These are phyloP conservation scores for Trametes sp. DNA, from an alignment of 1,284 basidiomycete species.

Conservation along the genomic window DNA sequence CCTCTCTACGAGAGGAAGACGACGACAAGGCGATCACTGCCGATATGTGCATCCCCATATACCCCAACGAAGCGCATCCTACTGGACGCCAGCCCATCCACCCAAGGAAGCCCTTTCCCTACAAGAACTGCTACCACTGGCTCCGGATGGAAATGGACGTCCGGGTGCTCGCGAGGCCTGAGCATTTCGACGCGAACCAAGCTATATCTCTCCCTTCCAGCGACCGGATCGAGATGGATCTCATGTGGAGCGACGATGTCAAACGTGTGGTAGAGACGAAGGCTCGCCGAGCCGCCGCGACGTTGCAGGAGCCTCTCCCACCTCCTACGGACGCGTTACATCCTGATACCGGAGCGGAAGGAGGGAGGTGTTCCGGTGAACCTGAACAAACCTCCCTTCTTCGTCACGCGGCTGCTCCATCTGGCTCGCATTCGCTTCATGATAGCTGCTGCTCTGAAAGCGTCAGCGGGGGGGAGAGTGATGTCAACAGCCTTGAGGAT, in stretches of 20 bases:
- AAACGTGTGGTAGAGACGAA: background rate
- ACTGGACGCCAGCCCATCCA: background rate
- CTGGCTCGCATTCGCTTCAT: too few species aligned
- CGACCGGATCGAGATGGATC: background rate
- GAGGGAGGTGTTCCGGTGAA: too few species aligned
- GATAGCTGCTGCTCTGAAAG: background rate
- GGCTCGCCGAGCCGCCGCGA: too few species aligned
- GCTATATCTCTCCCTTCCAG: background rate
- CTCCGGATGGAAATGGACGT: background rate
- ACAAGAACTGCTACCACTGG: constrained; percentile 22
- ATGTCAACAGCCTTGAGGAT: background rate
- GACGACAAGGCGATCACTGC: background rate
- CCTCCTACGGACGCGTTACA: background rate
- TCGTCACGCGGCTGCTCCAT: too few species aligned
- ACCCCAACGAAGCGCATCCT: constrained; percentile 13
- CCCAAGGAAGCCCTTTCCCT: constrained; percentile 6
- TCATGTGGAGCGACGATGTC: background rate
- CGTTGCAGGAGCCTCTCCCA: background rate
- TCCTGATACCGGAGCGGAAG: too few species aligned
- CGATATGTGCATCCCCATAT: constrained; percentile 16
- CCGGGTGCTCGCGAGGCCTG: background rate
- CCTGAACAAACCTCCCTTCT: too few species aligned
- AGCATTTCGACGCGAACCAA: background rate
- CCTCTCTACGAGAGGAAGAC: constrained; percentile 2
- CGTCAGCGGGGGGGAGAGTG: background rate